These are phyloP conservation scores for Malassezia pachydermatis DNA, from an alignment of 1,284 basidiomycete species.

Conservation along the genomic window DNA sequence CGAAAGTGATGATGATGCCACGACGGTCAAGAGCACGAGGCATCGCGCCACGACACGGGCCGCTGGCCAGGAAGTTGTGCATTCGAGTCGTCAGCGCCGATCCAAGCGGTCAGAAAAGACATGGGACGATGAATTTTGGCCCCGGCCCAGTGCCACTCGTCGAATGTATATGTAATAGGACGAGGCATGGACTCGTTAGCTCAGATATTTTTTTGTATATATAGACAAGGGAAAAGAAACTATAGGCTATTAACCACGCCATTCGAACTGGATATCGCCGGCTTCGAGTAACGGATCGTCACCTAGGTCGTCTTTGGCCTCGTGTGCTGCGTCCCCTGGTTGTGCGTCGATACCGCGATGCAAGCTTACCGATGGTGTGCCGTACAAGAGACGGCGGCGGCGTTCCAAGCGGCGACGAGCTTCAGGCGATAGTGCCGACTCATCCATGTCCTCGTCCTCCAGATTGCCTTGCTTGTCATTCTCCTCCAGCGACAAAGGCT, in stretches of 20 bases:
- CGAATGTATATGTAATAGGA: not conserved
- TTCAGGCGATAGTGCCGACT: constrained; percentile 13
- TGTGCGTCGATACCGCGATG: not conserved
- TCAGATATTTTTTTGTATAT: not conserved
- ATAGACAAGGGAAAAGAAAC: too few species aligned
- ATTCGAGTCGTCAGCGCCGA: constrained; percentile 23
- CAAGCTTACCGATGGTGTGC: not conserved
- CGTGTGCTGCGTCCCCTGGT: not conserved
- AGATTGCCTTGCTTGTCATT: constrained; percentile 14
- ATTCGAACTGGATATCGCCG: constrained; percentile 45
- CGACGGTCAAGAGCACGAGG: constrained; percentile 12
- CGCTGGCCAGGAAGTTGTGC: constrained; percentile 39
- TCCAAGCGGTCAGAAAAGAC: constrained; percentile 15
- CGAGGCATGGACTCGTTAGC: not conserved
- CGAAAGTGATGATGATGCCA: constrained; percentile 29
- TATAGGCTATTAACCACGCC: constrained; percentile 30
- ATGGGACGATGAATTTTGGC: constrained; percentile 14
- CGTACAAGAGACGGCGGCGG: constrained; percentile 1
- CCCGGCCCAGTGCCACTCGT: constrained; percentile 12
- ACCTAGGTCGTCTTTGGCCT: constrained; percentile 6
- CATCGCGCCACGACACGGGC: constrained; percentile 34
- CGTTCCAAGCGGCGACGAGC: constrained; percentile 22
- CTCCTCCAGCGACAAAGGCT: not conserved
- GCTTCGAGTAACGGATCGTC: constrained; percentile 38
- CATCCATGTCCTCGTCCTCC: constrained; percentile 21